Evolutionary conservation across 768 basidiomycete species (phyloP), one percentile per base, ranked within the genome.

Genomic region (Suillus variegatus): DNA sequence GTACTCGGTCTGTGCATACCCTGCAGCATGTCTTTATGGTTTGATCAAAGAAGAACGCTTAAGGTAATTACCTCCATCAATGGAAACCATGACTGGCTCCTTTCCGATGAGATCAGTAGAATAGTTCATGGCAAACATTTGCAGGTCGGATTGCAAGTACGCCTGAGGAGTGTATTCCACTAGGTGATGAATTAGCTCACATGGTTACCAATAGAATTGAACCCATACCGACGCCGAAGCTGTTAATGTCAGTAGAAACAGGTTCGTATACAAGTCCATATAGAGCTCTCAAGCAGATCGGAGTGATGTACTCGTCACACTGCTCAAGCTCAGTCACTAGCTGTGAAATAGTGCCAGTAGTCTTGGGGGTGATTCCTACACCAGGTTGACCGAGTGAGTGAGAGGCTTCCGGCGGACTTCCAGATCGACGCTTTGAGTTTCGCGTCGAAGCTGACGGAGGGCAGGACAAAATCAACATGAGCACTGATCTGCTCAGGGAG

Each of bases 81-180:
- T 78, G 32, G 77, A 75, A 28, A 74, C 70, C 54, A 80, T 28
- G 32, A 62, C 52, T 10, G 80, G 80, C 10, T 67, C 38, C 60
- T 69, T 69, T 36, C 72, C 77, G 35, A 62, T 44, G 57, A 75
- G 54, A 52, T 68, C 38, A 67, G 69, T 47, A 9, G 62, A 4
- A 61, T 69, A 79, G 54, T 74, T 73, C 40, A 60, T 67, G 49
- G 77, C 76, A 46, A 79, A 80, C 74, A 80, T 64, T 22, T 77
- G 47, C n/a, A 78, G 46, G 63, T 79, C 79, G 20, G 69, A 68
- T 14, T 68, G 65, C 28, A 77, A 60, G 60, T 71, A 78, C 54
- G 65, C 71, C 62, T 74, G 67, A 12, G 79, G 79, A 6, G 76
- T 72, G 63, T 73, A 80, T 61, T 80, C 79, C 62, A 73, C 77